Evolutionary conservation across 257 asterid species (phyloP), one percentile per base, ranked within the genome.

Genomic region (Ilex aquifolium): DNA sequence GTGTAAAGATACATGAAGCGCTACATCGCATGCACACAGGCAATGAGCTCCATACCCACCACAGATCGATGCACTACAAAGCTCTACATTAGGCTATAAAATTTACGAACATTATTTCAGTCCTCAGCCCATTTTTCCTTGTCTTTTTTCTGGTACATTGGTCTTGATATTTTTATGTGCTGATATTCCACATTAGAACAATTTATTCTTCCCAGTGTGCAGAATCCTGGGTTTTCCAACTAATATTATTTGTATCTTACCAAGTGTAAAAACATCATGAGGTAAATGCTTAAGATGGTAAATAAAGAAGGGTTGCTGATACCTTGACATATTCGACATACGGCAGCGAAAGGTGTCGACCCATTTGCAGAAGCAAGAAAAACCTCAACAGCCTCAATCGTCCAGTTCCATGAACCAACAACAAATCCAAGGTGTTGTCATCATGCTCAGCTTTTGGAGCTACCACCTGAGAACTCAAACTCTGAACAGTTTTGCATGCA

Each of bases 391-490:
- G 80, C 87, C 78, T 92, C 50, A 87, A 69, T 62, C 99, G 80
- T 71, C 99, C 99, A 76, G 80, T 79, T 53, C 96, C 97, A 66
- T 82, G 99, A 65, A 92, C 91, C 74, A 92, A 74, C 62, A 92
- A 72, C 74, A 92, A 76, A 80, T 92, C 99, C 84, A 92, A 77
- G 55, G 71, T 75, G 65, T 78, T 84, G 69, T 92, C 99, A 75
- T 92, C 97, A 53, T 82, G 92, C 76, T 85, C 97, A 39, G 99
- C 99, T 82, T 85, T 85, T 32, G 99, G 97, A 56, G 99, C 99
- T 74, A 92, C 84, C 61, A 92, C 94, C 81, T 89, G 99, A 53
- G 95, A 86, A 72, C 98, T 89, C 79, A 87, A 74, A 81, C 97
- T 91, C 59, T 92, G 99, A 68, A 92, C 97, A 30, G 96, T 92